phyloP scores from a whole-genome alignment of 148 eudicot genomes.

The Nepenthes gracilis region DNA sequence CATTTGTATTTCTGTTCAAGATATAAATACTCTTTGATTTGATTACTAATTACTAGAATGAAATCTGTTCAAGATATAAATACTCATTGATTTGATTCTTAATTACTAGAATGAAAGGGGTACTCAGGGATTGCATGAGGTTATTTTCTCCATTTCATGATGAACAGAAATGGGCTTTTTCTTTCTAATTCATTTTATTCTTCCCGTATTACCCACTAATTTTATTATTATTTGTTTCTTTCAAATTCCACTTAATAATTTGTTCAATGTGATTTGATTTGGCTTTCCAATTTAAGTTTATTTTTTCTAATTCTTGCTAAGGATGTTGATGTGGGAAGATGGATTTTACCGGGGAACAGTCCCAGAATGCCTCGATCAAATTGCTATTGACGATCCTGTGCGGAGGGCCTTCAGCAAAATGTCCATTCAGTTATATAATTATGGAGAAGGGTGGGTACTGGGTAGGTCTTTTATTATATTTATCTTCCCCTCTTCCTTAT shows the following conservation, averaged over 20 bases:
- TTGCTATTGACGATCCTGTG: slow-evolving; percentile 81
- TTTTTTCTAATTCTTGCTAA: slow-evolving; percentile 7
- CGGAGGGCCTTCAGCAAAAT: slow-evolving; percentile 96
- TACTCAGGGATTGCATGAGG: too few relatives aligned
- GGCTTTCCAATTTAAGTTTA: background rate
- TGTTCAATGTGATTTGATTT: background rate
- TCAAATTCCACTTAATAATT: too few relatives aligned
- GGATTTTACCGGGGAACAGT: slow-evolving; percentile 90
- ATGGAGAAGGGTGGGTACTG: slow-evolving; percentile 99
- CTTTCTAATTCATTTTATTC: background rate
- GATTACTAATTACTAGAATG: background rate
- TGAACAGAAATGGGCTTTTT: too few relatives aligned
- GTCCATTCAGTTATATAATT: slow-evolving; percentile 97
- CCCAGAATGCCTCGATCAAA: slow-evolving; percentile 67
- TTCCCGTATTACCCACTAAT: background rate
- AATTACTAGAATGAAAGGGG: too few relatives aligned
- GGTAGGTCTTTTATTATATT: slow-evolving; percentile 52
- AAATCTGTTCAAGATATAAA: background rate
- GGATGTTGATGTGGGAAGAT: slow-evolving; percentile 99
- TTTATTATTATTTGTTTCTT: slow-evolving; percentile 4
- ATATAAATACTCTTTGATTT: background rate
- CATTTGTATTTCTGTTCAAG: background rate
- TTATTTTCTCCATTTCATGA: too few relatives aligned
- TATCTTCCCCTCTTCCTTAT: background rate
- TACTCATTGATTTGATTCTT: background rate